phyloP scores from a whole-genome alignment of 176 grass and related monocot species.

The Chloris gayana region DNA sequence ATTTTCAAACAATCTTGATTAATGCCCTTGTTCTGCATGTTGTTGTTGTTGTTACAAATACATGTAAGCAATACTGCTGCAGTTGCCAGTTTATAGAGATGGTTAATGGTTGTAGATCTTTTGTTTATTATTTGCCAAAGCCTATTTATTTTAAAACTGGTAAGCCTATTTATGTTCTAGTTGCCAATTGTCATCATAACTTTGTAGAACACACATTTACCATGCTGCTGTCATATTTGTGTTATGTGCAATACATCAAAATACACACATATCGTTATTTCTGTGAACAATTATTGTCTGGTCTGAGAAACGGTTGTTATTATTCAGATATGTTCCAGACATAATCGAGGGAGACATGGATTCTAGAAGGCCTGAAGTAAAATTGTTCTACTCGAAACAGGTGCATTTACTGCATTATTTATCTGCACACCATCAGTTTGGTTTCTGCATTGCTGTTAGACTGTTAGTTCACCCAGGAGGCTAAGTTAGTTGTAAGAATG shows the following conservation, averaged over 20 bases:
- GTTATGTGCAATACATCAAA: not conserved
- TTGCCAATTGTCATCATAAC: not conserved
- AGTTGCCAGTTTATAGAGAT: no score
- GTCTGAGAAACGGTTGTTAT: not conserved
- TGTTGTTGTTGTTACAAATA: no score
- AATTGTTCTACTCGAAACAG: constrained; percentile 62
- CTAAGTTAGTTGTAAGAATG: constrained; percentile 3
- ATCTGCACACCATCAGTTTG: no score
- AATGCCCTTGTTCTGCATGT: no score
- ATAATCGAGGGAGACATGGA: constrained; percentile 81
- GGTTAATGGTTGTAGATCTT: no score
- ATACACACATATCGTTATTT: not conserved
- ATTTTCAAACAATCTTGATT: no score
- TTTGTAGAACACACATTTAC: not conserved
- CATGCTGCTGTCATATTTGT: constrained; percentile 4
- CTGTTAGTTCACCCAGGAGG: constrained; percentile 2
- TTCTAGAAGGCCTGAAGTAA: constrained; percentile 75
- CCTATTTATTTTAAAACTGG: constrained; percentile 2
- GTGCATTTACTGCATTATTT: constrained; percentile 23
- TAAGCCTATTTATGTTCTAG: not conserved
- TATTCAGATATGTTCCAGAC: constrained; percentile 65
- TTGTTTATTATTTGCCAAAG: not conserved
- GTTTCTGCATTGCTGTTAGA: not conserved
- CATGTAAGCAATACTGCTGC: no score
- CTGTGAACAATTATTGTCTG: not conserved